Evolutionary conservation across 495 filamentous ascomycete species (phyloP).

Genomic region (Ascodesmis nigricans): DNA sequence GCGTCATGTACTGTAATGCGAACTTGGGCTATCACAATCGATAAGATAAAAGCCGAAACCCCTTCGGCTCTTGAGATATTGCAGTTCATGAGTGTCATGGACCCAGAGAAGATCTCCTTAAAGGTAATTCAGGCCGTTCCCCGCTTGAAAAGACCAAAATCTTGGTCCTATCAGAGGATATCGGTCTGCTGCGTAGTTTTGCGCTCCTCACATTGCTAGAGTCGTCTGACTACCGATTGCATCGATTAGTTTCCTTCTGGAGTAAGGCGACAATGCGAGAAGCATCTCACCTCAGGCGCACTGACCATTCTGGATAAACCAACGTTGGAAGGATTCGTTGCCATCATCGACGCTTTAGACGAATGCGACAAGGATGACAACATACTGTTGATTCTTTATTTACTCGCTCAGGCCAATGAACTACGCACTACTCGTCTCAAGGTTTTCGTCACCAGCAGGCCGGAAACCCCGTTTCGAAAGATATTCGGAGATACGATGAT

Average conservation of each 20-base stretch:
- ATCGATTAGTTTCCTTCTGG: constrained; percentile 1
- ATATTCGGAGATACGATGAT: too few species aligned
- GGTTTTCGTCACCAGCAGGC: constrained; percentile 24
- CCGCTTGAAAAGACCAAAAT: not conserved
- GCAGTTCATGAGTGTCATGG: constrained; percentile 1
- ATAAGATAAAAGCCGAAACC: not conserved
- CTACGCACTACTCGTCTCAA: constrained; percentile 13
- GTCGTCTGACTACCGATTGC: constrained; percentile 1
- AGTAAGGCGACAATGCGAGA: not conserved
- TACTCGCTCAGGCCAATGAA: constrained; percentile 13
- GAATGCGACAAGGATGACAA: constrained; percentile 22
- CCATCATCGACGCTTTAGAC: constrained; percentile 24
- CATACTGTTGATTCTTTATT: constrained; percentile 15
- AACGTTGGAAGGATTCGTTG: too few species aligned
- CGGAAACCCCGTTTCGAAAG: constrained; percentile 20
- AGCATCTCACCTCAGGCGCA: too few species aligned
- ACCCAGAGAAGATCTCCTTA: constrained; percentile 1
- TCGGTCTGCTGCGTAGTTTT: not conserved
- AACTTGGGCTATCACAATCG: constrained; percentile 15
- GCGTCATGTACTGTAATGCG: constrained; percentile 10
- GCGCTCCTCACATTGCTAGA: not conserved
- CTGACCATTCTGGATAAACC: constrained; percentile 1
- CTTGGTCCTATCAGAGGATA: not conserved
- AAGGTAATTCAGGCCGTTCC: not conserved
- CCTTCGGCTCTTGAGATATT: not conserved